Conservation (phyloP, 371 early-diverging fungal species). For the Haplosporangium sp. region DNA sequence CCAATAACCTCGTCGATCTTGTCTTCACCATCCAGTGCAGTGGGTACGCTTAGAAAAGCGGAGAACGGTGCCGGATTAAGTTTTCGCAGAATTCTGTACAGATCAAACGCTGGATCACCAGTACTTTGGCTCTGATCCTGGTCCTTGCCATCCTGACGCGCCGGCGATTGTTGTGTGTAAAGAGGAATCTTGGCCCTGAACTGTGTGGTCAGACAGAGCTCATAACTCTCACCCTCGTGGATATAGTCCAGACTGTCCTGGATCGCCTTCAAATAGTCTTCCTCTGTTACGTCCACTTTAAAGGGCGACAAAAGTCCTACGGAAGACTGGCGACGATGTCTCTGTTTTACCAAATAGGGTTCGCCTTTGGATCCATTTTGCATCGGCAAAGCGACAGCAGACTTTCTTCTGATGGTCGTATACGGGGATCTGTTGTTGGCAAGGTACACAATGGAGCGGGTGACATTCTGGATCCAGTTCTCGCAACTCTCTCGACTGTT, state of each 20-base stretch:
- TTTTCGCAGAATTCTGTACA: constrained; percentile 77
- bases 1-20: constrained; percentile 12
- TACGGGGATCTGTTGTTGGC: constrained; percentile 6
- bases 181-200: constrained; percentile 62
- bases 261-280: constrained; percentile 78
- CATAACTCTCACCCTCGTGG: constrained; percentile 92
- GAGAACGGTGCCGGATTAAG: constrained; percentile 93
- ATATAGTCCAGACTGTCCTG: constrained; percentile 74
- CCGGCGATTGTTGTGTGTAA: constrained; percentile 2
- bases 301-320: constrained; percentile 39
- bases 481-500: constrained; percentile 7
- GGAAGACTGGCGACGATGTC: constrained; percentile 41
- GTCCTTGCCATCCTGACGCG: background rate
- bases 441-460: constrained; percentile 22
- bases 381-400: constrained; percentile 13
- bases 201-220: constrained; percentile 92
- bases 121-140: constrained; percentile 1
- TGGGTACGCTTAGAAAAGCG: constrained; percentile 69
- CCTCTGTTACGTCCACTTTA: constrained; percentile 59
- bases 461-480: constrained; percentile 36
- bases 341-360: constrained; percentile 51
- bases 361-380: constrained; percentile 30
- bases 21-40: constrained; percentile 8
- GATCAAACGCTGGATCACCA: constrained; percentile 53
- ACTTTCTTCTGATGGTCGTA: constrained; percentile 11